A percentile compares a stretch with the other conserved stretches of the same genome.
Conservation (phyloP, 176 grass and related monocot genomes). For the Avena insularis region DNA sequence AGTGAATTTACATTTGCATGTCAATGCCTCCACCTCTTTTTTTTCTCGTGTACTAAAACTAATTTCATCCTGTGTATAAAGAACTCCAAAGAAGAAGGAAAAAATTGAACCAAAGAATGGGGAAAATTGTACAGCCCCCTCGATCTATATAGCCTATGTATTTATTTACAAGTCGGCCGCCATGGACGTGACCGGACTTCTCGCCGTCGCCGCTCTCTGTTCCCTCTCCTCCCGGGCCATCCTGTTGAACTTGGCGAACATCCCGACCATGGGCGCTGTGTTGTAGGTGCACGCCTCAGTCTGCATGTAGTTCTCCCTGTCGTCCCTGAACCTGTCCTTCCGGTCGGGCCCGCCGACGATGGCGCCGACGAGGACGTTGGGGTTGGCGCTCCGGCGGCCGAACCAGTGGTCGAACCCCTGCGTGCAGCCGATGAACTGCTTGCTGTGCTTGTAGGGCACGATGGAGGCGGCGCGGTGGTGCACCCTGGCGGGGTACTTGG, state of each 20-base stretch:
- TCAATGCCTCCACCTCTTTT: constrained; percentile 34
- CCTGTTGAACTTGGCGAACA: constrained; percentile 62
- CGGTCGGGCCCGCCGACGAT: constrained; percentile 57
- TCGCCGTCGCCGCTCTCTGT: neutral
- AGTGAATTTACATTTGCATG: constrained; percentile 59
- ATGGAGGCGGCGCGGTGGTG: constrained; percentile 74
- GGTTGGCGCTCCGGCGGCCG: constrained; percentile 48
- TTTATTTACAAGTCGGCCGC: constrained; percentile 53
- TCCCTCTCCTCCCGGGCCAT: constrained; percentile 43
- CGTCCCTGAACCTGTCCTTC: constrained; percentile 56
- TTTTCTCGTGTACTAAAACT: constrained; percentile 39
- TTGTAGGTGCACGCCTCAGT: constrained; percentile 63
- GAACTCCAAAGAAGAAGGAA: constrained; percentile 15
- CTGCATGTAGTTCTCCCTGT: constrained; percentile 60
- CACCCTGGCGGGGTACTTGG: constrained; percentile 53
- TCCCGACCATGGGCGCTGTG: constrained; percentile 58
- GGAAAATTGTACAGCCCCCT: constrained; percentile 68
- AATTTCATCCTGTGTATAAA: constrained; percentile 45
- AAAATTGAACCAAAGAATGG: constrained; percentile 61
- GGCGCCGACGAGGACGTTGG: constrained; percentile 56
- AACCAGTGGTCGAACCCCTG: constrained; percentile 73
- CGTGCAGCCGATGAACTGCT: constrained; percentile 64
- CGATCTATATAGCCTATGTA: constrained; percentile 52
- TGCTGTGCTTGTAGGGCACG: constrained; percentile 67
- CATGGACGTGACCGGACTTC: neutral